Base-by-base conservation (phyloP, 1,139 yeast species). In the Pneumocystis jirovecii region DNA sequence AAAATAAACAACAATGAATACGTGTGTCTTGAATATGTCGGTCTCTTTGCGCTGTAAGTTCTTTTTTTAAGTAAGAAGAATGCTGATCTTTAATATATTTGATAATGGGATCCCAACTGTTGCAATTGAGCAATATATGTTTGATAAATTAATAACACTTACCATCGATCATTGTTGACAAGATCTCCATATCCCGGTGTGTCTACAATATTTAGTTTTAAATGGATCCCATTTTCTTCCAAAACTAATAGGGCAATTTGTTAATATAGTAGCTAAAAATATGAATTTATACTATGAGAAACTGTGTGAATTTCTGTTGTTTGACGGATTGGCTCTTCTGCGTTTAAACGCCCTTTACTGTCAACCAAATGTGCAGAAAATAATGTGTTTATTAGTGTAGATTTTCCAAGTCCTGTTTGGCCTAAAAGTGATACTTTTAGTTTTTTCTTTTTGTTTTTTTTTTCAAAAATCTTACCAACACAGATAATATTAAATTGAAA, bases 101-200 rank as follows among this genome's bases (percentile, higher is more conserved):
- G 71, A 91, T 86, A 71, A 93, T 86, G 62, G 97, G 97, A 72
- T 93, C 97, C 97, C 97, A 93, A 73, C 80, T 65, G 8, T 19
- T 29, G 21, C 8, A 2, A 25, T 25, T 40, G 44, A 40, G 7
- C 8, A 8, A 19, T 39, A 15, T 12, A 50, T 12, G 25, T 12
- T 19, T n/a, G 31, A 21, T 8, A 40, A 62, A 29, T 12, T 17
- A 5, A 21, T 31, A 21, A 15, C 73, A 31, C 29, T 25, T 65
- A 65, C 68, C 91, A 93, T 76, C 87, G 87, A 73, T 90, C 96
- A 77, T 93, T 93, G 78, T 93, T 89, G 72, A 93, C 87, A 77
- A 89, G 96, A 78, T 93, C 98, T 59, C 96, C 97, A 79, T 89
- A 93, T 8, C 98, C 98, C 15, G 97, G 97, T 8, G 97, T 93